These are phyloP conservation scores for Physocladia obscura DNA, from an alignment of 192 early-diverging fungal genomes.

Conservation along the genomic window DNA sequence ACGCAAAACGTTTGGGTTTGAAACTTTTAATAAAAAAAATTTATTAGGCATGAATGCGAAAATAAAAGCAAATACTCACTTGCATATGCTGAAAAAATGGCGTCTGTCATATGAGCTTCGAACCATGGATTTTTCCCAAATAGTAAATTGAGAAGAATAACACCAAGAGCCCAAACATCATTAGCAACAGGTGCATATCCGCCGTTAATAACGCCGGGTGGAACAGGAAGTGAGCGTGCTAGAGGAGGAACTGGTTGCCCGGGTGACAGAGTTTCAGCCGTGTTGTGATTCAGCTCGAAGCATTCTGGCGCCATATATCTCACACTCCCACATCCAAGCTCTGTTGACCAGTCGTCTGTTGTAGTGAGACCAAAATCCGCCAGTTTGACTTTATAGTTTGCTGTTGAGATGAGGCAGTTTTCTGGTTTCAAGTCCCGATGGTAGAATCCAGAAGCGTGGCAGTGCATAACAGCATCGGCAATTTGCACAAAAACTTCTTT, in stretches of 20 bases:
- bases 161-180: slow-evolving; percentile 87
- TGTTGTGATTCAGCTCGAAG: slow-evolving; percentile 32
- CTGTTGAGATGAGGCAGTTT: slow-evolving; percentile 67
- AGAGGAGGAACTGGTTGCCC: slow-evolving; percentile 49
- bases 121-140: slow-evolving; percentile 83
- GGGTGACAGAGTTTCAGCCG: slow-evolving; percentile 37
- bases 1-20: slow-evolving; percentile 31
- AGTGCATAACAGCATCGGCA: slow-evolving; percentile 72
- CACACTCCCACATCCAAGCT: slow-evolving; percentile 84
- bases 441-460: slow-evolving; percentile 77
- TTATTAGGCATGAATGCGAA: background rate
- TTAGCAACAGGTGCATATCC: slow-evolving; percentile 69
- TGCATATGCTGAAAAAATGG: slow-evolving; percentile 69
- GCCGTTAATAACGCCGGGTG: slow-evolving; percentile 40
- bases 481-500: slow-evolving; percentile 72
- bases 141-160: slow-evolving; percentile 86
- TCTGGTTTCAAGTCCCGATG: slow-evolving; percentile 97
- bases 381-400: slow-evolving; percentile 66
- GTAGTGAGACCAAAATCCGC: slow-evolving; percentile 95
- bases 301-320: slow-evolving; percentile 87
- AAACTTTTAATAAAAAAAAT: background rate
- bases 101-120: slow-evolving; percentile 58
- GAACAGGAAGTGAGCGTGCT: slow-evolving; percentile 49
- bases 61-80: slow-evolving; percentile 18
- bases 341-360: slow-evolving; percentile 65